phyloP scores from a whole-genome alignment of 495 filamentous ascomycete genomes.

The Apiosordaria backusii region DNA sequence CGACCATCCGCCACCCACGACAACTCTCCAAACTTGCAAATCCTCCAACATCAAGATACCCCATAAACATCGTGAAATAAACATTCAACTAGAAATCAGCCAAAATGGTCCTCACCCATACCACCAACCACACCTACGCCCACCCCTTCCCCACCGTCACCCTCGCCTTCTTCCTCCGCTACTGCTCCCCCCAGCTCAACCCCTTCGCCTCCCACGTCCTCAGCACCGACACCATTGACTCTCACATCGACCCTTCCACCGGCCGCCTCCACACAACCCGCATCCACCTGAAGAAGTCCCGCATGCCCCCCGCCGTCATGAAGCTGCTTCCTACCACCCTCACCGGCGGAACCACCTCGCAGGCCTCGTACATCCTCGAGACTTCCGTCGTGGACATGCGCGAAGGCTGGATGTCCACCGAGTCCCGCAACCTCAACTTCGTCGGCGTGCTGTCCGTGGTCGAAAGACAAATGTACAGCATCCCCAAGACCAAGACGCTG shows the following conservation, averaged over 20 bases:
- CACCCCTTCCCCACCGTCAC: slow-evolving; percentile 88
- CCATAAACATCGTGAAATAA: background rate
- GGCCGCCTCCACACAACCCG: slow-evolving; percentile 83
- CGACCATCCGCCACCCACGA: background rate
- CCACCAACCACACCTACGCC: slow-evolving; percentile 81
- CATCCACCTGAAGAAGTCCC: slow-evolving; percentile 90
- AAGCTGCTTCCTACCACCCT: slow-evolving; percentile 72
- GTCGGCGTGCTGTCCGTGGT: slow-evolving; percentile 89
- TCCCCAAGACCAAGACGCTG: slow-evolving; percentile 36
- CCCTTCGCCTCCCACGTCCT: slow-evolving; percentile 93
- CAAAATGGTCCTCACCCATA: slow-evolving; percentile 57
- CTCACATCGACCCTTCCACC: slow-evolving; percentile 72
- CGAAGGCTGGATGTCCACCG: slow-evolving; percentile 84
- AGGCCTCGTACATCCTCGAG: slow-evolving; percentile 86
- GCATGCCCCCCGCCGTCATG: slow-evolving; percentile 75
- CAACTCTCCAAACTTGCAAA: background rate
- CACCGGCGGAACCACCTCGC: slow-evolving; percentile 67
- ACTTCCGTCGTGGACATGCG: slow-evolving; percentile 83
- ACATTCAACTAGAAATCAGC: slow-evolving; percentile 16
- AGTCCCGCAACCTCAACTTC: slow-evolving; percentile 83
- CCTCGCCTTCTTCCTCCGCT: slow-evolving; percentile 97
- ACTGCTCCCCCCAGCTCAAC: slow-evolving; percentile 70
- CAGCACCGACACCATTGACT: slow-evolving; percentile 91
- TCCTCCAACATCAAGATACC: background rate
- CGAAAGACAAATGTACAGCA: slow-evolving; percentile 75